These are phyloP conservation scores for Entomortierella lignicola DNA, from an alignment of 192 early-diverging fungal genomes.

Conservation along the genomic window DNA sequence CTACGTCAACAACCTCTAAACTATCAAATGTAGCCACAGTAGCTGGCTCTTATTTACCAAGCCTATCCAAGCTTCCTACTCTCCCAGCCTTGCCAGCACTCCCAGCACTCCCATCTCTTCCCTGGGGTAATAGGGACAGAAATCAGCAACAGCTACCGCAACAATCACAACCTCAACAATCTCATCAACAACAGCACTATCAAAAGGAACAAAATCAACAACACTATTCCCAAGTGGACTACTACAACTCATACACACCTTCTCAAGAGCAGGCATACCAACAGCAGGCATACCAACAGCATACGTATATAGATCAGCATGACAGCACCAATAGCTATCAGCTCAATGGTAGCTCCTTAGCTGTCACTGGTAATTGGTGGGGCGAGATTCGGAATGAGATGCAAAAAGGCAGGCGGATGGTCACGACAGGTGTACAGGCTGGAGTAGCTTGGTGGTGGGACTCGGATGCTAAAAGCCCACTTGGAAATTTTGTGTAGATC, in stretches of 20 bases:
- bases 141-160: conserved; percentile 31
- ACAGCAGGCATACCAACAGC: conserved; percentile 28
- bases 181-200: conserved; percentile 8
- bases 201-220: not conserved
- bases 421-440: conserved; percentile 39
- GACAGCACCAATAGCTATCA: not conserved
- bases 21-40: conserved; percentile 45
- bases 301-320: conserved; percentile 4
- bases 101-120: conserved; percentile 18
- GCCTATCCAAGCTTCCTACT: conserved; percentile 38
- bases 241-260: conserved; percentile 5
- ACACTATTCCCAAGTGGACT: not conserved
- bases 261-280: conserved; percentile 21
- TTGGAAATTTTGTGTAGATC: conserved; percentile 33
- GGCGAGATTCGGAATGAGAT: conserved; percentile 30
- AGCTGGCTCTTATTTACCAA: conserved; percentile 47
- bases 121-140: conserved; percentile 35
- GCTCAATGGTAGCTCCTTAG: not conserved
- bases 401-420: conserved; percentile 43
- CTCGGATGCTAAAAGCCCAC: conserved; percentile 28
- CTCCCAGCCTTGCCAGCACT: conserved; percentile 26
- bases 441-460: conserved; percentile 55
- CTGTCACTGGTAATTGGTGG: conserved; percentile 21
- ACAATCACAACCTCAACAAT: conserved; percentile 7
- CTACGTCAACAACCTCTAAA: conserved; percentile 29